Evolutionary conservation across 257 asterid genomes (phyloP).

Genomic region (Scutellaria barbata): DNA sequence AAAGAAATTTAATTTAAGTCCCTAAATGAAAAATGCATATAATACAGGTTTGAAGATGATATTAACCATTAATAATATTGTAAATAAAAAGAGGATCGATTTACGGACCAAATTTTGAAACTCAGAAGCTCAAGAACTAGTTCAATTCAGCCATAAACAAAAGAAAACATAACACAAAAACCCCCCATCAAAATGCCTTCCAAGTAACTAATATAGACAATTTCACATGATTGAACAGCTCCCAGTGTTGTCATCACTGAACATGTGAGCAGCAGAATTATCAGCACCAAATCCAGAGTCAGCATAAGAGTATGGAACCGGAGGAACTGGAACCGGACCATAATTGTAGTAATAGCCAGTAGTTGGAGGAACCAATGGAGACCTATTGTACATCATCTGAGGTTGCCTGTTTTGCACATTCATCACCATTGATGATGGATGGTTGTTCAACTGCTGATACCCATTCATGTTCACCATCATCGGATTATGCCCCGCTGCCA

Average conservation of each 20-base stretch:
- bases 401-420: constrained; percentile 39
- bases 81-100: neutral
- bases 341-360: constrained; percentile 55
- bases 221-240: constrained; percentile 67
- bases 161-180: neutral
- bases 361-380: constrained; percentile 55
- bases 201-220: too few species aligned
- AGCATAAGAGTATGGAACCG: constrained; percentile 21
- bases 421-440: constrained; percentile 25
- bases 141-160: neutral
- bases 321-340: constrained; percentile 37
- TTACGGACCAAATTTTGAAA: constrained; percentile 9
- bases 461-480: constrained; percentile 37
- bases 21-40: too few species aligned
- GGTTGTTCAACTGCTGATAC: constrained; percentile 35
- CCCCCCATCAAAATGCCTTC: too few species aligned
- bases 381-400: constrained; percentile 54
- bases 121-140: neutral
- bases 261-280: constrained; percentile 47
- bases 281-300: constrained; percentile 37
- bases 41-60: too few species aligned
- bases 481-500: constrained; percentile 37
- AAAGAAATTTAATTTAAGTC: too few species aligned
- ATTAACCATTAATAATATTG: too few species aligned
- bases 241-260: constrained; percentile 66